Evolutionary conservation across 192 early-diverging fungal species (phyloP), one percentile per base, ranked within the genome.

Genomic region (Backusella liffmaniae): DNA sequence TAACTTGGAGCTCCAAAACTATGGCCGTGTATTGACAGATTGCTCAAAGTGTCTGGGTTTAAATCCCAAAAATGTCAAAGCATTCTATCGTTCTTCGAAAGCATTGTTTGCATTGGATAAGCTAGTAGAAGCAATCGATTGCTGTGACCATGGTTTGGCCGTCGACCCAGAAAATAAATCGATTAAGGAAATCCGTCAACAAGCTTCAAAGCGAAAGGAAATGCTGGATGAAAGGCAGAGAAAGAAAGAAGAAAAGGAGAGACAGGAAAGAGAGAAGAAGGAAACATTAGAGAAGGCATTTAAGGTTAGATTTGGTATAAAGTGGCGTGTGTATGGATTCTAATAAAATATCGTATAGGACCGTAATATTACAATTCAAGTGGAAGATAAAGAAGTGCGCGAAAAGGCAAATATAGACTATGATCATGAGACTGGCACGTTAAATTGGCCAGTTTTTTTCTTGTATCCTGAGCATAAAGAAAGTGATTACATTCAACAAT

Each of bases 381-480:
- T 80, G 13, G 84, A 81, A 5, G 75, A 82, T 73, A 73, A 82
- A n/a, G 69, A 73, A 21, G 72, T 84, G 65, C 42, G 62, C 8
- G 72, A 73, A 59, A 85, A 67, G 77, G 86, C 80, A 70, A 79
- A 66, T 82, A 92, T 79, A 85, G 85, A 75, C 84, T 93, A 23
- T 72, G 82, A 86, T 51, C 70, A 76, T 18, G 74, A 81, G 21
- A 87, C 88, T 0, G 86, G 88, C 23, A 86, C 84, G 23, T 77
- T 99, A 15, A 84, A 88, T 8, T 92, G 92, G 86, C 98, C 98
- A 0, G 94, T 95, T 5, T 84, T 95, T 36, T 96, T 99, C 72
- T 81, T 98, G 79, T 99, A 99, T 79, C 98, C 98, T 29, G 96
- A 99, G 83, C 84, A 92, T 76, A 91, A 91, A 73, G 90, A 99